These are phyloP conservation scores for Kalmusia sp. DNA, from an alignment of 2,329 filamentous ascomycete species.

Conservation along the genomic window DNA sequence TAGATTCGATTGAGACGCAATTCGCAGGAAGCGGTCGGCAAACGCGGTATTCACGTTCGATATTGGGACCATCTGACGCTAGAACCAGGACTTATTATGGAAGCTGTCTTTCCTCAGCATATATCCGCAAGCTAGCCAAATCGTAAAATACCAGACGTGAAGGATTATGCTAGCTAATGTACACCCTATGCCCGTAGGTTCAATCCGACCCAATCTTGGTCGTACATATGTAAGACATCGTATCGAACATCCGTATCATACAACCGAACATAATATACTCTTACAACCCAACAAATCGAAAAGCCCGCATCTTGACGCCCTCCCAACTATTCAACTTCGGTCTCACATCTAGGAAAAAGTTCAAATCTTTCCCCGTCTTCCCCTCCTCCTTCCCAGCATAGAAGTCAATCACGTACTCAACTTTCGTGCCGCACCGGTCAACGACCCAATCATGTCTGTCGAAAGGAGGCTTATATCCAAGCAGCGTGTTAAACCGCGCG, in stretches of 20 bases:
- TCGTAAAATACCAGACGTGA: too few relatives aligned
- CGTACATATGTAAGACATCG: too few relatives aligned
- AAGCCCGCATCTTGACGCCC: constrained; percentile 64
- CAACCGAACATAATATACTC: background rate
- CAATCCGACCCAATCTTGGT: too few relatives aligned
- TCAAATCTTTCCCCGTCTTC: constrained; percentile 56
- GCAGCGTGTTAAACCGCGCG: constrained; percentile 79
- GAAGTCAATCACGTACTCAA: constrained; percentile 99
- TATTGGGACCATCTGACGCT: too few relatives aligned
- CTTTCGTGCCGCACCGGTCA: constrained; percentile 81
- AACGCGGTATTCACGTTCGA: too few relatives aligned
- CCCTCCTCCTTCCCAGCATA: constrained; percentile 74
- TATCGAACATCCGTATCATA: background rate
- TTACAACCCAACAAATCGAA: constrained; percentile 55
- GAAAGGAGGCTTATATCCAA: constrained; percentile 92
- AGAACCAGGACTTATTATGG: too few relatives aligned
- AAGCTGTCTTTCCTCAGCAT: too few relatives aligned
- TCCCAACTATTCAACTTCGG: constrained; percentile 71
- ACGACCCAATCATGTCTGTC: constrained; percentile 98
- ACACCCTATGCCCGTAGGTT: too few relatives aligned
- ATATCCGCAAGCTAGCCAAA: too few relatives aligned
- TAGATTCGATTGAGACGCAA: too few relatives aligned
- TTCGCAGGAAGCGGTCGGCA: too few relatives aligned
- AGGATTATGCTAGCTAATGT: too few relatives aligned
- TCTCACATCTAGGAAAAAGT: constrained; percentile 70